Base-by-base conservation (phyloP, 176 grass and related monocot species). In the Elymus sibiricus region DNA sequence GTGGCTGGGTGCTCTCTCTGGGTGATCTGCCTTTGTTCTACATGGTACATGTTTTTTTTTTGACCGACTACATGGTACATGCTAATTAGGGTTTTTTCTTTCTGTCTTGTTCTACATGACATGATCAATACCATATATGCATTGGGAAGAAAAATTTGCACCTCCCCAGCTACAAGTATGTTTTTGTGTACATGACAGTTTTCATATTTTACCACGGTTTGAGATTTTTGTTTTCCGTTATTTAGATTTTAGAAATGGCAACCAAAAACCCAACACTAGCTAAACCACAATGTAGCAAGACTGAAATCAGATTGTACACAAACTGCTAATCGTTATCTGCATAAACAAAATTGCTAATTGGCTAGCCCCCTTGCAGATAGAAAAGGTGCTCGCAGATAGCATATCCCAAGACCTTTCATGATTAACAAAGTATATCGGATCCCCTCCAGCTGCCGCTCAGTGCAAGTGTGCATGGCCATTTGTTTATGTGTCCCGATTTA, bases 401-500 rank as follows among this genome's bases (percentile, higher is more conserved):
- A 83, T 73, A 79, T 72, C 72, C 64, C 79, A 74, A 66, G 21
- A 83, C 24, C 14, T 65, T 75, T 46, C 59, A 2, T 1, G 15
- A 65, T 64, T 72, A 83, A 82, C 8, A 14, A 46, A 75, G 14
- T 43, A 84, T 32, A 85, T 68, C 73, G n/a, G 17, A 90, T 62
- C 24, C 3, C 24, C 3, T 76, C 22, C 27, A 75, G 16, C 55
- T 79, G 32, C 16, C 39, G 53, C n/a, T 21, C 31, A 53, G 79
- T 58, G 15, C 67, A 85, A 80, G 59, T 56, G 66, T 73, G 86
- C 53, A 17, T 25, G 86, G 73, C 24, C 66, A 46, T 15, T 35
- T 73, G 40, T 78, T 76, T 81, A 77, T 63, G 32, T 49, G 12
- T 19, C 38, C 2, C 5, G 49, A 86, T 76, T 68, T 77, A 11